These are phyloP conservation scores for Paraphysoderma sedebokerense DNA, from an alignment of 371 early-diverging fungal genomes.

Conservation along the genomic window DNA sequence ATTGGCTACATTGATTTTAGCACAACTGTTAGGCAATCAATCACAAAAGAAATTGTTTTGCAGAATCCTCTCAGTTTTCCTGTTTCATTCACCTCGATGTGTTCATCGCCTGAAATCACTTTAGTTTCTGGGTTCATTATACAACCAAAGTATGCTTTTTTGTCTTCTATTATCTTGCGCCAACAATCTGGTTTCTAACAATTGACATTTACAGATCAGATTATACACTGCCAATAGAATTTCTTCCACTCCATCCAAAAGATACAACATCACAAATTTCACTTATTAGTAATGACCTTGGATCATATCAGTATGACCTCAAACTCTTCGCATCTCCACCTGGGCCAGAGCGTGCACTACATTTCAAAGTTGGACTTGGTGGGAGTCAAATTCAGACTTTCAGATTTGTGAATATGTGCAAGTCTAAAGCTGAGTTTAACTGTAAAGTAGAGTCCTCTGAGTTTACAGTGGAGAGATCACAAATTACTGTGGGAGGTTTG, in stretches of 20 bases:
- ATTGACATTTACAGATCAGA: too few relatives aligned
- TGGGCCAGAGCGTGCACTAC: constrained; percentile 19
- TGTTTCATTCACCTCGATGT: constrained; percentile 17
- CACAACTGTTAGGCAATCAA: constrained; percentile 17
- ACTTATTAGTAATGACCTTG: constrained; percentile 20
- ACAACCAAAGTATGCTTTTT: constrained; percentile 12
- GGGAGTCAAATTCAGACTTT: constrained; percentile 26
- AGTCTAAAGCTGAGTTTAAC: constrained; percentile 23
- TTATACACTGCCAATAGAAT: too few relatives aligned
- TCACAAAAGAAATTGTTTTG: constrained; percentile 13
- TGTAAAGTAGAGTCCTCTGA: constrained; percentile 26
- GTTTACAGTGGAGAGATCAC: constrained; percentile 30
- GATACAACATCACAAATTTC: constrained; percentile 16
- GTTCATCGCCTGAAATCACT: constrained; percentile 18
- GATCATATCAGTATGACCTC: constrained; percentile 27
- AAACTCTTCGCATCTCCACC: constrained; percentile 13
- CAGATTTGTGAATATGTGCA: constrained; percentile 24
- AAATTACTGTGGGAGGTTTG: too few relatives aligned
- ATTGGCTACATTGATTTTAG: constrained; percentile 18
- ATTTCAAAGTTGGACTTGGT: constrained; percentile 31
- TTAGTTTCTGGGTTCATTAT: constrained; percentile 10
- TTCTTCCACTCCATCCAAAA: constrained; percentile 24
- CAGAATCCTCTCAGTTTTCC: constrained; percentile 22
- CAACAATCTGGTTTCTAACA: too few relatives aligned
- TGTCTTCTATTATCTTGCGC: constrained; percentile 20